Conservation (phyloP, 805 yeast species). For the Deakozyma indianensis region DNA sequence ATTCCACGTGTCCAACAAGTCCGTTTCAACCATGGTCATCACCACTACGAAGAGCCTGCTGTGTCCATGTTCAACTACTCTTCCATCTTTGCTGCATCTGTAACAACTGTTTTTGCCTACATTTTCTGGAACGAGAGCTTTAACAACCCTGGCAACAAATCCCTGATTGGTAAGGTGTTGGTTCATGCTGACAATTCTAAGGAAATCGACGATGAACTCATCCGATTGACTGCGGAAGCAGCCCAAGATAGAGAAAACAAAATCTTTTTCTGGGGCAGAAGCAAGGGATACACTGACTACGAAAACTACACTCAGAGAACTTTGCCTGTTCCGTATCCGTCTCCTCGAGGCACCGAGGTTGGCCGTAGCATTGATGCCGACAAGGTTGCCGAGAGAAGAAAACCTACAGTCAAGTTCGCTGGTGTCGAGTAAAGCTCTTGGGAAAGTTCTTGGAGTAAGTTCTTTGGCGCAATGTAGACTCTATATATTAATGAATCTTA, state of each 20-base stretch:
- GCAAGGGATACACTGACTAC: neutral
- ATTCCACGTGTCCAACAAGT: neutral
- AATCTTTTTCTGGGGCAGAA: conserved; percentile 1
- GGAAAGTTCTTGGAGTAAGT: neutral
- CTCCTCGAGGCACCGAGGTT: conserved; percentile 8
- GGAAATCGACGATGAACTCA: neutral
- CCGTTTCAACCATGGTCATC: neutral
- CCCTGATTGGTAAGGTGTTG: neutral
- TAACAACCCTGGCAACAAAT: neutral
- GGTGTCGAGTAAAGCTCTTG: neutral
- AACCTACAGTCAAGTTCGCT: conserved; percentile 6
- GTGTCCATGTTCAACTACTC: neutral
- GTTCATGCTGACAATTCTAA: neutral
- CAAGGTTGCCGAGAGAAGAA: conserved; percentile 12
- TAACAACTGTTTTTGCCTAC: neutral
- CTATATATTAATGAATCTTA: neutral
- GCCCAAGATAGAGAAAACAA: conserved; percentile 6
- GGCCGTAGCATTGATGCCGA: conserved; percentile 10
- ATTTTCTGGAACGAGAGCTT: neutral
- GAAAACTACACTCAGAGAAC: conserved; percentile 2
- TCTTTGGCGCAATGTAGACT: neutral
- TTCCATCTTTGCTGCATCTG: neutral
- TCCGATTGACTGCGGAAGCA: conserved; percentile 3
- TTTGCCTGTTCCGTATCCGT: conserved; percentile 12
- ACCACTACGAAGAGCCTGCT: neutral